Conservation (phyloP, 2,329 filamentous ascomycete genomes). For the Massarina eburnea region DNA sequence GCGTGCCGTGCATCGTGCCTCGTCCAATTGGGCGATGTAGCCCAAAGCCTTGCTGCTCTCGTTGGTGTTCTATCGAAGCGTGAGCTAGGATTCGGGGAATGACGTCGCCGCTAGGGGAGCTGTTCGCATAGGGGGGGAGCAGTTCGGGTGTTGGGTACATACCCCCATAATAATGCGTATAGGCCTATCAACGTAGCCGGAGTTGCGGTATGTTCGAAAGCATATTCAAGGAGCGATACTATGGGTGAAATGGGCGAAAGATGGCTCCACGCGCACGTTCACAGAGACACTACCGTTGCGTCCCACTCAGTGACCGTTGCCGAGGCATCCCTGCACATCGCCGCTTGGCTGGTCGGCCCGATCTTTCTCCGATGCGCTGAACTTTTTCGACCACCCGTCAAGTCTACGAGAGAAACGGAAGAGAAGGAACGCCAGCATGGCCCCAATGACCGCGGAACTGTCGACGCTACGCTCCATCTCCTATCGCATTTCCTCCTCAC, state of each 20-base stretch:
- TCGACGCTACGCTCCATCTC: conserved; percentile 53
- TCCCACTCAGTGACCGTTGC: conserved; percentile 17
- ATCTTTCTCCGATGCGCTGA: conserved; percentile 16
- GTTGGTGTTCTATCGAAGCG: conserved; percentile 44
- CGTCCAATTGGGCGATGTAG: conserved; percentile 81
- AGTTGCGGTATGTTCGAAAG: conserved; percentile 18
- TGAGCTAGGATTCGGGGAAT: conserved; percentile 30
- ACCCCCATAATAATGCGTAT: conserved; percentile 40
- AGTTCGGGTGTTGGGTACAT: conserved; percentile 16
- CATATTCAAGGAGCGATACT: conserved; percentile 36
- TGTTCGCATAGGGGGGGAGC: neutral
- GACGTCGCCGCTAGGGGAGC: conserved; percentile 29
- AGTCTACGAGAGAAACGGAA: neutral
- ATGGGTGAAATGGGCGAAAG: conserved; percentile 21
- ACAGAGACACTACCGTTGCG: conserved; percentile 18
- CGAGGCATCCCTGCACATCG: conserved; percentile 23
- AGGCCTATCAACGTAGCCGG: conserved; percentile 28
- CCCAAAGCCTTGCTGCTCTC: conserved; percentile 74
- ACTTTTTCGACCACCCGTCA: conserved; percentile 19
- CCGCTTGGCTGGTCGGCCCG: conserved; percentile 20
- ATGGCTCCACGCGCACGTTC: conserved; percentile 20
- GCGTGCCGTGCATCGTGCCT: conserved; percentile 81
- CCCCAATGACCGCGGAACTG: conserved; percentile 27
- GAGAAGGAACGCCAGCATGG: conserved; percentile 19
- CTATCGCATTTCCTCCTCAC: conserved; percentile 69